phyloP scores from a whole-genome alignment of 352 stramenopile genomes.

The Pythium brassicae region DNA sequence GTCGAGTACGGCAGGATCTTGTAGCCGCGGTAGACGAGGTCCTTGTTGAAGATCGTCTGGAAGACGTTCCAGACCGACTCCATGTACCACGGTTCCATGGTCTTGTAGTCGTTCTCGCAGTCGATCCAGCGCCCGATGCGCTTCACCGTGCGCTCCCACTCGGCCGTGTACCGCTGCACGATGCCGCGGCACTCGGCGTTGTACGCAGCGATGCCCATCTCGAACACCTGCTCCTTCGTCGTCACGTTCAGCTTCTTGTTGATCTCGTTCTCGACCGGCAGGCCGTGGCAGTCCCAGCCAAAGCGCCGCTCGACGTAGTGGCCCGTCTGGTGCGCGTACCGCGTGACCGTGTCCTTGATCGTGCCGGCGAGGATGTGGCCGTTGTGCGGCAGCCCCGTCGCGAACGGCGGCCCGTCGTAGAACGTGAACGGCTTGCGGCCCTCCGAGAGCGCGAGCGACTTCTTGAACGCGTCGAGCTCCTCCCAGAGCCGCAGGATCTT shows the following conservation, averaged over 20 bases:
- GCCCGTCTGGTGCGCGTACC: conserved; percentile 98
- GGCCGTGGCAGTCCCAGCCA: conserved; percentile 99
- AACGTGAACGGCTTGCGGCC: conserved; percentile 97
- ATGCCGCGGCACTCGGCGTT: conserved; percentile 98
- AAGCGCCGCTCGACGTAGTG: conserved; percentile 97
- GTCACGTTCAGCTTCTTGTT: conserved; percentile 99
- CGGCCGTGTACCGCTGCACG: conserved; percentile 97
- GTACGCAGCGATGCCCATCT: conserved; percentile 98
- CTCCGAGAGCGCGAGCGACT: conserved; percentile 90
- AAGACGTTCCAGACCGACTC: conserved; percentile 99
- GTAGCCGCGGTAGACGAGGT: conserved; percentile 98
- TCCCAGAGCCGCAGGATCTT: conserved; percentile 81
- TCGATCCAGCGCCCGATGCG: conserved; percentile 99
- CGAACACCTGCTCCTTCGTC: conserved; percentile 95
- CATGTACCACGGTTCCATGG: conserved; percentile 99
- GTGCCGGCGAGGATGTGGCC: conserved; percentile 98
- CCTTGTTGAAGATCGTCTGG: conserved; percentile 97
- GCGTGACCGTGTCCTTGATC: conserved; percentile 99
- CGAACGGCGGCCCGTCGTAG: conserved; percentile 99
- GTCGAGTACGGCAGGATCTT: conserved; percentile 99
- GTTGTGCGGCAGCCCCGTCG: conserved; percentile 98
- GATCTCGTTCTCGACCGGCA: conserved; percentile 99
- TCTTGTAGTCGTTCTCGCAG: conserved; percentile 99
- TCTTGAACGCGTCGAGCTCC: conserved; percentile 88
- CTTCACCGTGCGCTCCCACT: conserved; percentile 98